These are phyloP conservation scores for Xylaria sp. DNA, from an alignment of 2,329 filamentous ascomycete genomes.

Conservation along the genomic window DNA sequence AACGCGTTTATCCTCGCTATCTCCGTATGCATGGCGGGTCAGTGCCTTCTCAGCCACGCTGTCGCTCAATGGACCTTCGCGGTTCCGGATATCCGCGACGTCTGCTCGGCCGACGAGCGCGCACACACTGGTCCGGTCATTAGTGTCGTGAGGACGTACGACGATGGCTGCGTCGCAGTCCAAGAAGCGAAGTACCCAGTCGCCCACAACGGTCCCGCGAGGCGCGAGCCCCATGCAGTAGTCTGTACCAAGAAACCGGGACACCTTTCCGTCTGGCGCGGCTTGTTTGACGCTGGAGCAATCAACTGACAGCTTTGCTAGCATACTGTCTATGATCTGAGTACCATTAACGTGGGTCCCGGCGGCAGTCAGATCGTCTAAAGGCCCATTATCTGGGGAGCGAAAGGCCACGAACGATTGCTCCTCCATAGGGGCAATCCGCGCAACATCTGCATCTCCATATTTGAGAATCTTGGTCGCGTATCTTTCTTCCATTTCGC, in stretches of 20 bases:
- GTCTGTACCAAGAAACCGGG: slow-evolving; percentile 21
- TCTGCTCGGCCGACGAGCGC: slow-evolving; percentile 27
- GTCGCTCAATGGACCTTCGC: slow-evolving; percentile 5
- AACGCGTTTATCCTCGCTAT: slow-evolving; percentile 3
- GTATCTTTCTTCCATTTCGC: slow-evolving; percentile 7
- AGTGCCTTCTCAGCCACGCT: neutral
- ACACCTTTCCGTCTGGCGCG: neutral
- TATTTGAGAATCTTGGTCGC: slow-evolving; percentile 22
- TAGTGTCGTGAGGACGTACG: neutral
- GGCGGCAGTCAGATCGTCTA: slow-evolving; percentile 3
- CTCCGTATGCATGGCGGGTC: neutral
- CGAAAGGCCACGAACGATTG: slow-evolving; percentile 19
- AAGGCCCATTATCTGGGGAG: slow-evolving; percentile 1
- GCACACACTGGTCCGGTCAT: neutral
- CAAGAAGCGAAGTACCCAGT: slow-evolving; percentile 31
- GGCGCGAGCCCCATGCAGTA: slow-evolving; percentile 26
- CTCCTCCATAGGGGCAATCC: slow-evolving; percentile 1
- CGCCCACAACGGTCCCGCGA: slow-evolving; percentile 10
- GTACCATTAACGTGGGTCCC: neutral
- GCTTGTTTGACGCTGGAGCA: neutral
- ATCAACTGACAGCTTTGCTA: neutral
- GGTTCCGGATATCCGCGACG: slow-evolving; percentile 24
- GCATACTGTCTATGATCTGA: neutral
- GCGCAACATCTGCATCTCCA: slow-evolving; percentile 11
- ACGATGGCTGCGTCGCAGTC: slow-evolving; percentile 29